Base-by-base conservation (phyloP, 768 basidiomycete genomes). In the Phaeolepiota aurea region DNA sequence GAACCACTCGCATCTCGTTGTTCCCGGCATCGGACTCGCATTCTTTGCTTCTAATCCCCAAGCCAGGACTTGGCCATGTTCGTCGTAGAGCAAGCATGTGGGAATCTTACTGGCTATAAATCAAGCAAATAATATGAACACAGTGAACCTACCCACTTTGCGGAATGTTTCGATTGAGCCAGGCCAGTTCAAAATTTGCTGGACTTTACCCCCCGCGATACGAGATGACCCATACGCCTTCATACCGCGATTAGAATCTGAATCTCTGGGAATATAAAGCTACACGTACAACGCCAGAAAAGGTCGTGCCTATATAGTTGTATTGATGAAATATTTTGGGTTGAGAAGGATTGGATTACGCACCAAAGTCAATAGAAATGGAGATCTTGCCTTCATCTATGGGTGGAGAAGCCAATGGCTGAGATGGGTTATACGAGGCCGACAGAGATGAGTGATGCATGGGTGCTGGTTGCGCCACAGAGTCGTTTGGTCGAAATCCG, bases 31-130 rank as follows among this genome's bases (percentile, higher is more conserved):
- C 2, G 77, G 76, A 15, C 75, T 73, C 2, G 83, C 74, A 50
- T 84, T 87, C 66, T 90, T 90, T 2, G 89, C 89, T 63, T 90
- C 85, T 37, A 90, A 61, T 1, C 89, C 88, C 88, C 89, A 92
- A 3, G 85, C 82, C 16, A 87, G 51, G 1, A 91, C 79, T 45
- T 72, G 72, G 0, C 87, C 87, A 21, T 65, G 60, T 32, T 82
- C 77, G 47, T 87, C 79, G 47, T 91, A 93, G 12, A 91, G 57
- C 23, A 93, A 66, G 58, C 89, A 91, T 1, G 90, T 91, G 1
- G 89, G 85, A 30, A 82, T 77, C 72, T 74, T 18, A 7, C 4
- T 28, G 19, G 41, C 9, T 31, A 22, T 3, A 35, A 28, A 41
- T 41, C 28, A 31, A 31, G n/a, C n/a, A n/a, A n/a, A n/a, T n/a